Percentiles rank a stretch among this genome's conserved stretches.
Evolutionary conservation across 148 eudicot species (phyloP).

Genomic region (Nepenthes gracilis): DNA sequence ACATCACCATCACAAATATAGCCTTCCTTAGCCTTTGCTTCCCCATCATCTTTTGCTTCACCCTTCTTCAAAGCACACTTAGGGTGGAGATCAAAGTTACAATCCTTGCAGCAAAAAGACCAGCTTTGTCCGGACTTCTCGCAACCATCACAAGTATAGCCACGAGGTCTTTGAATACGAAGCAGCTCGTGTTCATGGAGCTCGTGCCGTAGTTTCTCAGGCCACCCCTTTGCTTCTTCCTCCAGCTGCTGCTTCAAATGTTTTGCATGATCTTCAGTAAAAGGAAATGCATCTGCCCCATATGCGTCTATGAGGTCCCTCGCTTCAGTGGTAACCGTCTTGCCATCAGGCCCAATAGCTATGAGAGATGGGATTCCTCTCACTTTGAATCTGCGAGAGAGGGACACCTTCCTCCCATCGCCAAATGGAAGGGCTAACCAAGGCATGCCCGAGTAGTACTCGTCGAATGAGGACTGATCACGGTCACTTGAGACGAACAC

Average conservation of each 20-base stretch:
- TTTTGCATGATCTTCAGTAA: slow-evolving; percentile 33
- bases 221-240: slow-evolving; percentile 21
- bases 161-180: slow-evolving; percentile 10
- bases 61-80: slow-evolving; percentile 17
- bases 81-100: background rate
- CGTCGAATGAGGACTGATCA: slow-evolving; percentile 28
- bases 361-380: slow-evolving; percentile 36
- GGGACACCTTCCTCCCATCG: slow-evolving; percentile 28
- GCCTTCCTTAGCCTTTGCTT: slow-evolving; percentile 21
- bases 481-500: slow-evolving; percentile 43
- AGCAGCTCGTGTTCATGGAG: slow-evolving; percentile 28
- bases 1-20: slow-evolving; percentile 41
- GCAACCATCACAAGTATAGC: too few relatives aligned
- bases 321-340: slow-evolving; percentile 33
- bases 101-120: background rate
- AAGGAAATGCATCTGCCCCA: slow-evolving; percentile 51
- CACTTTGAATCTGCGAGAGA: slow-evolving; percentile 33
- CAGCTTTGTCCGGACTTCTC: background rate
- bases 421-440: slow-evolving; percentile 60
- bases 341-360: slow-evolving; percentile 34
- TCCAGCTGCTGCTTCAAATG: slow-evolving; percentile 21
- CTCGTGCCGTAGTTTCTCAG: slow-evolving; percentile 20
- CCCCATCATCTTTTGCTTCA: slow-evolving; percentile 5
- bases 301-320: slow-evolving; percentile 22
- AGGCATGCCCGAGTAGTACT: slow-evolving; percentile 39